Base-by-base conservation (phyloP, 2,329 filamentous ascomycete genomes). In the Xylariaceae sp. region DNA sequence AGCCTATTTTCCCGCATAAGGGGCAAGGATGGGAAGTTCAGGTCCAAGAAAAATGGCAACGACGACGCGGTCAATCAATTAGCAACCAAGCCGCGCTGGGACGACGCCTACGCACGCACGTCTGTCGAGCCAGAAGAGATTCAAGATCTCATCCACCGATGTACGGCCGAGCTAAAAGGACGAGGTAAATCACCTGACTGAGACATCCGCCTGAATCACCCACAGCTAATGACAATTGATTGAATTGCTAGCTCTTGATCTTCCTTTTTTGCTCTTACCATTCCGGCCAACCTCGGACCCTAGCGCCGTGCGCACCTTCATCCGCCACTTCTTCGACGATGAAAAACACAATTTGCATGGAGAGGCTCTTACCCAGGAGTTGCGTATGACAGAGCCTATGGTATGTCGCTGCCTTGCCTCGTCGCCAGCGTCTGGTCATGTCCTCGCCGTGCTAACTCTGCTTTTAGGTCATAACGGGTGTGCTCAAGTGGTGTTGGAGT, bases 401-500 rank as follows among this genome's bases (percentile, higher is more conserved):
- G 92, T 96, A 79, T 61, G 83, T 65, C 57, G 49, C 47, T 51
- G 45, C 54, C 22, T 44, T 49, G 45, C 43, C 48, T 36, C 45
- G 46, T 40, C 2, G 36, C 13, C 2, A 39, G 22, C 13, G 4
- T 13, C n/a, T 32, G 29, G 36, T 34, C 32, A 34, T n/a, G n/a
- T n/a, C n/a, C n/a, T n/a, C n/a, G n/a, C n/a, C n/a, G 36, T 51
- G 21, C 53, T 61, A 47, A 54, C 32, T 61, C 12, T 21, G 16
- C n/a, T 19, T 37, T 29, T 59, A 96, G 90, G 91, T 95, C 53
- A 81, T 99, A 50, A 92, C 91, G 60, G 94, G 92, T 65, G 91
- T 96, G 40, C 79, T 94, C 61, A 99, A 97, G 76, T 99, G 94
- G 94, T 97, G 92, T 72, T 99, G 94, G 94, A 92, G 89, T 70